These are phyloP conservation scores for Trypanosoma boissoni DNA, from an alignment of 208 protist species.

Conservation along the genomic window DNA sequence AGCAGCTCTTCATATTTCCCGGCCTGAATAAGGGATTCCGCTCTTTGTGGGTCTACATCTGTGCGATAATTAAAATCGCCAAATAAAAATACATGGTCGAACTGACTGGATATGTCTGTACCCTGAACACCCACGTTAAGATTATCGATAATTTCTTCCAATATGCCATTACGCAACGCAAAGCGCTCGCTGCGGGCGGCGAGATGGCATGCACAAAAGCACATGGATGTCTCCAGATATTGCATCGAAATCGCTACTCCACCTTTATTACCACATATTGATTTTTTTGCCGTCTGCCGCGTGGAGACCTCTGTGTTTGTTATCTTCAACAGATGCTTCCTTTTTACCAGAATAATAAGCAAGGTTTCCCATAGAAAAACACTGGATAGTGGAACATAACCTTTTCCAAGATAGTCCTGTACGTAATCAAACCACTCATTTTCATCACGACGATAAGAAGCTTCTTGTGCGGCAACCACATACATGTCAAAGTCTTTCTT, in stretches of 20 bases:
- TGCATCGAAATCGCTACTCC: conserved; percentile 35
- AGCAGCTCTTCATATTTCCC: conserved; percentile 34
- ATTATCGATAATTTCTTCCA: conserved; percentile 36
- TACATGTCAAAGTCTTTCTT: conserved; percentile 39
- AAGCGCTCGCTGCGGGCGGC: conserved; percentile 27
- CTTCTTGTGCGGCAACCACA: conserved; percentile 39
- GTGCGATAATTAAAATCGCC: conserved; percentile 50
- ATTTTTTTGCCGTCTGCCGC: conserved; percentile 28
- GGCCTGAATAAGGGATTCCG: conserved; percentile 11
- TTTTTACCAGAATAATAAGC: conserved; percentile 28
- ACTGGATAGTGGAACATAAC: conserved; percentile 36
- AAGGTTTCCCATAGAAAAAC: conserved; percentile 37
- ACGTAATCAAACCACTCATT: conserved; percentile 40
- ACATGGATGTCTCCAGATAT: conserved; percentile 37
- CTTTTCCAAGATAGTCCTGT: conserved; percentile 31
- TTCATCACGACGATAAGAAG: conserved; percentile 27
- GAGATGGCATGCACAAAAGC: conserved; percentile 40
- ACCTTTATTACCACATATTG: conserved; percentile 34
- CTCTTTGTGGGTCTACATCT: conserved; percentile 20
- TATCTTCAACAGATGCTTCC: conserved; percentile 37
- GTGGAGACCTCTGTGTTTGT: conserved; percentile 43
- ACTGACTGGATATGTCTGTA: conserved; percentile 35
- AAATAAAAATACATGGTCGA: conserved; percentile 47
- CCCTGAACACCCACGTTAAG: conserved; percentile 26
- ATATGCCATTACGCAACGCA: conserved; percentile 29